Base-by-base conservation (phyloP, 768 basidiomycete species). In the Plicaturopsis crispa region DNA sequence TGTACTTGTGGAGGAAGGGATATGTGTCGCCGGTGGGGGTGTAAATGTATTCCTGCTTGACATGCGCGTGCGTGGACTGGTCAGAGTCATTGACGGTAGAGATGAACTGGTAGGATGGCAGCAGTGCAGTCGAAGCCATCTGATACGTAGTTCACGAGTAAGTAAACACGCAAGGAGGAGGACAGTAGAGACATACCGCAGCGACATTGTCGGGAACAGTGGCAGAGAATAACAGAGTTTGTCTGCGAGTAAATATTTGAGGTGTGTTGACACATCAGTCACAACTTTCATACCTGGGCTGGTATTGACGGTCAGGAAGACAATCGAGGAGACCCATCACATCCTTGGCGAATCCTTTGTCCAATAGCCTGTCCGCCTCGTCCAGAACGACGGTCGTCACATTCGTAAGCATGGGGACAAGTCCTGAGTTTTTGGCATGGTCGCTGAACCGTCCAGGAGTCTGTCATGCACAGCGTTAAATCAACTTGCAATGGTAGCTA, bases 371-470 rank as follows among this genome's bases (percentile, higher is more conserved):
- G 54, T 87, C 84, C 8, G 83, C 84, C 57, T 86, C 84, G 51
- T 86, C 84, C 45, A 83, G 62, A 2, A 85, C 71, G 47, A 83
- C 44, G 5, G 65, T 62, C 26, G 64, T 55, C 5, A 78, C 55
- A 20, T 54, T 44, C 4, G 45, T 24, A 33, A 80, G 52, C 24
- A 62, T 58, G 24, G 57, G 40, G 7, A 44, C 44, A 36, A 76
- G 53, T 31, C 50, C 36, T 18, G 60, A 55, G 26, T 68, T 75
- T 48, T 73, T 67, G 30, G 86, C 57, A 50, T 83, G 78, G 55
- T 86, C 84, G 43, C 77, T 63, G 39, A 87, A 63, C n/a, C 84
- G 70, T 35, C 84, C 84, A 3, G 84, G 84, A 3, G 84, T 86
- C 7, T n/a, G n/a, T n/a, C n/a, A n/a, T n/a, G n/a, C n/a, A n/a